Base-by-base conservation (phyloP, 2,329 filamentous ascomycete species). In the Alternaria longipes region DNA sequence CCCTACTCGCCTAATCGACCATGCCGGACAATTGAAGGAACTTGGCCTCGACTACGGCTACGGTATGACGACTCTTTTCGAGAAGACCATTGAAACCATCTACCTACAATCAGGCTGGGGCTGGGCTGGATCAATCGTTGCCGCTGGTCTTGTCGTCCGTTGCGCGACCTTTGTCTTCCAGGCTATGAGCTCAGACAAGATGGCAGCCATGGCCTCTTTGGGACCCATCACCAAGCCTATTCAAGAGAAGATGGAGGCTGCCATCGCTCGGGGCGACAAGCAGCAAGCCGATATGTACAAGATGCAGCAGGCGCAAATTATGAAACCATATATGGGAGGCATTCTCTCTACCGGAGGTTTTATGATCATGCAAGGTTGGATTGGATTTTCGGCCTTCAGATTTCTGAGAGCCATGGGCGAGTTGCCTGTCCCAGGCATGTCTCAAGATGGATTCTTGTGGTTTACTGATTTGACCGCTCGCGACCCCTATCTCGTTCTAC, bases 21-120 rank as follows among this genome's bases (percentile, higher is more conserved):
- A 88, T 52, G 87, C 97, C 60, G 95, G 95, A 64, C 97, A 94
- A 74, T 83, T 99, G 60, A 87, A 91, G 69, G 85, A 88, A 7
- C 83, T 98, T 11, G 95, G 95, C 4, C 82, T 99, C 22, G 92
- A 98, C 71, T 98, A 90, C 73, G 93, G 94, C 74, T 94, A 84
- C 82, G 94, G 94, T 16, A 87, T 91, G 5, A 92, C 93, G 0
- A 81, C 89, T 4, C 67, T 87, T 16, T 88, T 95, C 78, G 85
- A 97, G 80, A 94, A 86, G 84, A 22, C 87, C 3, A 81, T 98
- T 11, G 95, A 99, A 82, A 89, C 94, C 75, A 76, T 96, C 41
- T 93, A 99, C 80, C 83, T 97, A 63, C 90, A 85, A 69, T 81
- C 75, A 7, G 92, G 90, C 36, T 80, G 92, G 56, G 92, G 93